Evolutionary conservation across 2,329 filamentous ascomycete genomes (phyloP).

Genomic region (Nigrospora sphaerica): DNA sequence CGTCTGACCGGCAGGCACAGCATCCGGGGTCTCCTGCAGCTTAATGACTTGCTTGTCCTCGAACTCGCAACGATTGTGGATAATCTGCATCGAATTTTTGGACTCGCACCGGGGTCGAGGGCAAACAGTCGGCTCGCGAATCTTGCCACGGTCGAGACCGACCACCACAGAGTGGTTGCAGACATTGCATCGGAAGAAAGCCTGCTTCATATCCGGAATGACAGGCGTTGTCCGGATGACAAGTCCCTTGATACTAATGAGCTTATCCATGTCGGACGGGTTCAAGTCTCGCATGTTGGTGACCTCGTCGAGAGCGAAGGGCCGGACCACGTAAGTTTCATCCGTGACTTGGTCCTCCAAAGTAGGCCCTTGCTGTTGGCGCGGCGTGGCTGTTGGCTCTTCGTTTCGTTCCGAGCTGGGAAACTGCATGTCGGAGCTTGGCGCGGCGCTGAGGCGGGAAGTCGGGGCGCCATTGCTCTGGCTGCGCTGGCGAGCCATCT

Average conservation of each 20-base stretch:
- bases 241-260: constrained; percentile 89
- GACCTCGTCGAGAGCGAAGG: constrained; percentile 78
- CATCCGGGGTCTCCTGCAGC: constrained; percentile 93
- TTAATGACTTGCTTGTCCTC: constrained; percentile 99
- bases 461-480: constrained; percentile 25
- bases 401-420: constrained; percentile 72
- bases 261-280: constrained; percentile 90
- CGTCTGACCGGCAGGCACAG: constrained; percentile 89
- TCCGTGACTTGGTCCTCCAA: constrained; percentile 77
- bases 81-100: constrained; percentile 95
- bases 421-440: constrained; percentile 69
- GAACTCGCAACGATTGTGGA: constrained; percentile 92
- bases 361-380: constrained; percentile 37
- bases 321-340: constrained; percentile 76
- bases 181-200: constrained; percentile 91
- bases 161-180: constrained; percentile 90
- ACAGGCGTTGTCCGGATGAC: constrained; percentile 94
- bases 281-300: constrained; percentile 93
- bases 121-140: constrained; percentile 87
- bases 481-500: constrained; percentile 61
- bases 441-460: constrained; percentile 49
- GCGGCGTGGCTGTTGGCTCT: constrained; percentile 32
- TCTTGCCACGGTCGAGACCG: constrained; percentile 90
- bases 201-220: constrained; percentile 98
- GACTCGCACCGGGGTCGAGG: constrained; percentile 74